Percentiles rank a stretch among this genome's conserved stretches.
phyloP scores from a whole-genome alignment of 176 grass and related monocot species.

The Carex cristatella region DNA sequence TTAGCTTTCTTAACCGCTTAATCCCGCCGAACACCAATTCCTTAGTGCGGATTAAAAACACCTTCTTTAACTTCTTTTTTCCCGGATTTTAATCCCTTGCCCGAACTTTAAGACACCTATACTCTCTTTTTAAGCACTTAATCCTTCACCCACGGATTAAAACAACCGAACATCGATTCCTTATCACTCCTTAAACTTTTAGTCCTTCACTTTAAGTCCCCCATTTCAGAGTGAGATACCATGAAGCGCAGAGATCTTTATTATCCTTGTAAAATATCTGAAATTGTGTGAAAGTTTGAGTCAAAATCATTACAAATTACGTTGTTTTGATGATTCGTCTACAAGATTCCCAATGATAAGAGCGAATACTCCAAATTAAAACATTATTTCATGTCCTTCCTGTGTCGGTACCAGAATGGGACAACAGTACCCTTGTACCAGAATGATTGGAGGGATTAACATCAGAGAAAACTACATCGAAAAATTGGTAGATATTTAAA shows the following conservation, averaged over 20 bases:
- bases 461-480: background rate
- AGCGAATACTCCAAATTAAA: background rate
- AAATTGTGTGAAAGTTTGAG: background rate
- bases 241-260: background rate
- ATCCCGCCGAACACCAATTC: too few species aligned
- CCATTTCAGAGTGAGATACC: background rate
- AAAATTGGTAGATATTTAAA: background rate
- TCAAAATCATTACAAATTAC: background rate
- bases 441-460: background rate
- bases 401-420: background rate
- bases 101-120: too few species aligned
- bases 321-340: background rate
- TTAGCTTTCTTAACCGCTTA: too few species aligned
- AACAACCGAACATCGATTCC: too few species aligned
- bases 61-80: too few species aligned
- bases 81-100: too few species aligned
- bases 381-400: background rate
- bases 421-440: background rate
- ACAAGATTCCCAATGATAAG: background rate
- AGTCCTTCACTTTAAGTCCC: too few species aligned
- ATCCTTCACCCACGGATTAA: too few species aligned
- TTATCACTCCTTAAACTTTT: too few species aligned
- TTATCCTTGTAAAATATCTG: background rate
- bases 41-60: too few species aligned
- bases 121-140: too few species aligned